phyloP scores from a whole-genome alignment of 2,329 filamentous ascomycete genomes.

The Fusarium beomiforme region DNA sequence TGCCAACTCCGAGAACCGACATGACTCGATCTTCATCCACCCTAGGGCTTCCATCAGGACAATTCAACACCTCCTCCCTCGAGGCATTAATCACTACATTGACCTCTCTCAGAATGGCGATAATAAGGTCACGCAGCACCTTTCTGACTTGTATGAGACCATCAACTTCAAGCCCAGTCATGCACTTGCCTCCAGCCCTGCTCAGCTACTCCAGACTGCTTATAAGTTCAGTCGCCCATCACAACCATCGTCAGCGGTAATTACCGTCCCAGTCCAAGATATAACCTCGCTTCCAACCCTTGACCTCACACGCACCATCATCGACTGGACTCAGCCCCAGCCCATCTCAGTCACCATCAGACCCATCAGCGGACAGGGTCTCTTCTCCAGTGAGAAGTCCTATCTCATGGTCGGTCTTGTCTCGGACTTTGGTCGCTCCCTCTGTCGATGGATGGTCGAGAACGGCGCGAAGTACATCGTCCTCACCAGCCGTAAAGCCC shows the following conservation, averaged over 20 bases:
- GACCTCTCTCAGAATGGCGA: not conserved
- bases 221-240: not conserved
- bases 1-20: not conserved
- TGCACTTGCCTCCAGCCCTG: not conserved
- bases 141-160: not conserved
- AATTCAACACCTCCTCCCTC: not conserved
- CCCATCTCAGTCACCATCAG: not conserved
- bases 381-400: not conserved
- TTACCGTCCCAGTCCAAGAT: not conserved
- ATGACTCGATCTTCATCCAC: not conserved
- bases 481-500: not conserved
- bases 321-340: not conserved
- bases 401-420: conserved; percentile 5
- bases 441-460: not conserved
- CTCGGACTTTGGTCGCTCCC: not conserved
- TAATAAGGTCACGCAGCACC: not conserved
- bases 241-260: not conserved
- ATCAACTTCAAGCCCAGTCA: not conserved
- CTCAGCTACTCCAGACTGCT: not conserved
- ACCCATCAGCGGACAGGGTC: not conserved
- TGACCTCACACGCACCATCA: not conserved
- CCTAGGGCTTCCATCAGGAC: not conserved
- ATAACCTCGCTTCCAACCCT: not conserved
- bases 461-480: not conserved
- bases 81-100: not conserved